Conservation (phyloP, 768 basidiomycete species). For the Termitomyces heimii region DNA sequence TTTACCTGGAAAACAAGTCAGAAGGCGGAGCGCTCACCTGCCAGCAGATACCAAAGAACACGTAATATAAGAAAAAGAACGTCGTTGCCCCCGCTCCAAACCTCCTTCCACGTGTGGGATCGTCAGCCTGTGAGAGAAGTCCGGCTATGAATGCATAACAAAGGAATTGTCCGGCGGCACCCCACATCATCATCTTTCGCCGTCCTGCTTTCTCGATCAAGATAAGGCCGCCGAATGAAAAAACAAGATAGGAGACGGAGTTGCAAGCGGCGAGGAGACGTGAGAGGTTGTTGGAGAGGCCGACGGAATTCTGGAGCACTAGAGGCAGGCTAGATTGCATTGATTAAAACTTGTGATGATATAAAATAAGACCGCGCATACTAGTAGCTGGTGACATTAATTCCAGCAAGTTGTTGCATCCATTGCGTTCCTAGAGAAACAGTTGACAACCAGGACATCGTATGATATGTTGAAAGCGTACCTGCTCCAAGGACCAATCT, state of each 20-base stretch:
- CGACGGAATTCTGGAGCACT: conserved; percentile 45
- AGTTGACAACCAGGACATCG: not conserved
- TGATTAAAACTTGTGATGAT: not conserved
- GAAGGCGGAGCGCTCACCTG: conserved; percentile 26
- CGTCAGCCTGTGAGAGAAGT: conserved; percentile 30
- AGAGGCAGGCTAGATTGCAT: conserved; percentile 24
- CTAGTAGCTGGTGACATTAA: conserved; percentile 51
- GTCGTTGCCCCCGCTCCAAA: conserved; percentile 40
- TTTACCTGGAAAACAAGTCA: not conserved
- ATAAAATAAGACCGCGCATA: conserved; percentile 12
- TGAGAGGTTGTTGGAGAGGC: conserved; percentile 41
- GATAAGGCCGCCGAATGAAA: conserved; percentile 38
- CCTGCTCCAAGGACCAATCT: conserved; percentile 38
- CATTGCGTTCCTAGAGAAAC: conserved; percentile 34
- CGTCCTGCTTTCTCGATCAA: conserved; percentile 44
- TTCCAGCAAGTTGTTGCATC: conserved; percentile 48
- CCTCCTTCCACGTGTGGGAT: conserved; percentile 22
- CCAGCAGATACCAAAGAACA: conserved; percentile 49
- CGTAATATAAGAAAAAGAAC: conserved; percentile 46
- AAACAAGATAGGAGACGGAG: conserved; percentile 42
- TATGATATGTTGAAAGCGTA: conserved; percentile 7
- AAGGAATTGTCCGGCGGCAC: conserved; percentile 42
- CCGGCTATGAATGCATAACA: conserved; percentile 41
- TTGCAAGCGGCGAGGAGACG: conserved; percentile 47
- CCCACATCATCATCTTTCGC: conserved; percentile 49